Evolutionary conservation across 306 rosid genomes (phyloP), one percentile per base, ranked within the genome.

Genomic region (Sechiopsis laciniata): DNA sequence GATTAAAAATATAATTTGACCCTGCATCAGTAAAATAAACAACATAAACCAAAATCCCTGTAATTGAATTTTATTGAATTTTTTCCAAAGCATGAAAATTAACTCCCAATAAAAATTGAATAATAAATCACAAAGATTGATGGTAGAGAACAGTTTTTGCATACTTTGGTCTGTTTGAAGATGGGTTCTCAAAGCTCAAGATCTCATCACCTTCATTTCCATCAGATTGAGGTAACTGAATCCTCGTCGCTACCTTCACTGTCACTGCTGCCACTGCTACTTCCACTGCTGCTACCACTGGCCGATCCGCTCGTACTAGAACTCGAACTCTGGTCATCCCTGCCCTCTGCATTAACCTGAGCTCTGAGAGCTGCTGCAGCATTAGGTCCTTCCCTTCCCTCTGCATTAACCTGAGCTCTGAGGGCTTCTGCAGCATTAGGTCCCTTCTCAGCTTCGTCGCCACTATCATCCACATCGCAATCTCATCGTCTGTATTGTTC

Each of bases 401-500:
- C 90, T 4, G 97, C 94, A 82, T 85, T 89, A 54, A 86, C 90
- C 77, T 89, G 96, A 14, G 90, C 88, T 84, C 85, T 67, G 45
- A 86, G 95, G 62, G 92, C 91, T 80, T 87, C 98, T 29, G 96
- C 95, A 10, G 96, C 96, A 84, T 86, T 90, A 64, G 52, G 92
- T 48, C 96, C 96, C 83, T 85, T 90, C 57, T 90, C 94, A 40
- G 80, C 91, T 82, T 90, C 97, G 62, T 93, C 94, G 9, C 90
- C 96, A 22, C 98, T 93, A 64, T 80, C 98, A 66, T 86, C 91
- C 71, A 93, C 94, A 74, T 90, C 98, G 90, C 96, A 2, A 93
- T 86, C 85, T 91, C 97, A 77, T 91, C 92, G 20, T 91, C 97
- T 9, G 88, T 81, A 60, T 84, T 86, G 9, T 85, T 83, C 20